A percentile compares a stretch with the other conserved stretches of the same genome.
phyloP scores from a whole-genome alignment of 306 rosid genomes.

The Quercus alba region DNA sequence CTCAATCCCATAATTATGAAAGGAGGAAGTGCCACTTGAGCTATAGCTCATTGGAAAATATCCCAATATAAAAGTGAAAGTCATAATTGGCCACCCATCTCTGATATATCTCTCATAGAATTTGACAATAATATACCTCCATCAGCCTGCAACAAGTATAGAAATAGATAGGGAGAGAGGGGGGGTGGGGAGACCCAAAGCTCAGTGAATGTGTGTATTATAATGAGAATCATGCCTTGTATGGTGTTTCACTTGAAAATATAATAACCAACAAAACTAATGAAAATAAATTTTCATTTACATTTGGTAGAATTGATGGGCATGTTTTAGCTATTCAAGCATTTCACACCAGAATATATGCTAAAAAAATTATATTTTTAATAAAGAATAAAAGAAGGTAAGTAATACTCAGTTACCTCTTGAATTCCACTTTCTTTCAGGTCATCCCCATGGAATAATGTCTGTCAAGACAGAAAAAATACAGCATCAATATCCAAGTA shows the following conservation, averaged over 20 bases:
- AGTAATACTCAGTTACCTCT: slow-evolving; percentile 58
- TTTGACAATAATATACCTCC: too few relatives aligned
- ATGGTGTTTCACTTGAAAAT: too few relatives aligned
- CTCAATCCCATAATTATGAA: too few relatives aligned
- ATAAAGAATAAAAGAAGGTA: not conserved
- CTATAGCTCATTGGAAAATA: too few relatives aligned
- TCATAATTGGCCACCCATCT: too few relatives aligned
- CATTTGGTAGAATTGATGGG: not conserved
- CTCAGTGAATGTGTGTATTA: not conserved
- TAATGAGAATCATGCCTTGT: not conserved
- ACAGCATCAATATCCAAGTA: slow-evolving; percentile 26
- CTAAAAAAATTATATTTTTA: not conserved
- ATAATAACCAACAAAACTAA: not conserved
- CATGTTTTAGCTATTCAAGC: not conserved
- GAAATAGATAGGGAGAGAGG: too few relatives aligned
- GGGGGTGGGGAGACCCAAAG: too few relatives aligned
- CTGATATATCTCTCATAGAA: too few relatives aligned
- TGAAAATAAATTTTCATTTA: not conserved
- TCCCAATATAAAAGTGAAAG: too few relatives aligned
- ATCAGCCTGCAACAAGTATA: too few relatives aligned
- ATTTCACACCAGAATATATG: not conserved
- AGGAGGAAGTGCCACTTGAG: too few relatives aligned
- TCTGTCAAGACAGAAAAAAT: slow-evolving; percentile 49
- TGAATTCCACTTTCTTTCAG: slow-evolving; percentile 74
- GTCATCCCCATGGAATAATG: slow-evolving; percentile 83